These are phyloP conservation scores for Tetrahymena malaccensis DNA, from an alignment of 73 alveolate genomes.

Conservation along the genomic window DNA sequence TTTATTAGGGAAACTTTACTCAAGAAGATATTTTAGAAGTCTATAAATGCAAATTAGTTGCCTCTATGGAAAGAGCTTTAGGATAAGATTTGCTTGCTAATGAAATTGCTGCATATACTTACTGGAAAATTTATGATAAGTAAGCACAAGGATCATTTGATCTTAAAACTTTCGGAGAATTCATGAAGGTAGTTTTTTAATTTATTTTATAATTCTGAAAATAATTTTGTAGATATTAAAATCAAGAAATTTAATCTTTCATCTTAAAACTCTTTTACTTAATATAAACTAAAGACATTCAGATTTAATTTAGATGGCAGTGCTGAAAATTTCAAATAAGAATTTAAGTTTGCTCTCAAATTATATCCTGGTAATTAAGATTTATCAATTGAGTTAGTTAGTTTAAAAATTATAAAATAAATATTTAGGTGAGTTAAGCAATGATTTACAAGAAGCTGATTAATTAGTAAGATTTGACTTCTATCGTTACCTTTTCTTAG, in stretches of 20 bases:
- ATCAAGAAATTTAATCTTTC: neutral
- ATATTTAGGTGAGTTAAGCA: neutral
- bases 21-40: conserved; percentile 35
- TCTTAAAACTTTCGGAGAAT: conserved; percentile 10
- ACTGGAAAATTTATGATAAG: conserved; percentile 41
- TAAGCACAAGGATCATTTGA: conserved; percentile 41
- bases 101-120: conserved; percentile 45
- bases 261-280: neutral
- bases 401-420: neutral
- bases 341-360: neutral
- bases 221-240: neutral
- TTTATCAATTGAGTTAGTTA: neutral
- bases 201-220: neutral
- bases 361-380: neutral
- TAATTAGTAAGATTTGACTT: neutral
- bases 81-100: conserved; percentile 51
- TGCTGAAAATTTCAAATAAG: neutral
- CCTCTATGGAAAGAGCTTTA: conserved; percentile 46
- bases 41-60: conserved; percentile 39
- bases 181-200: conserved; percentile 1
- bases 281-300: neutral
- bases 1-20: conserved; percentile 6
- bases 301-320: neutral
- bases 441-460: neutral
- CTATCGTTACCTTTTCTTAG: neutral